Base-by-base conservation (phyloP, 139 green algal species). In the Mychonastes homosphaera region DNA sequence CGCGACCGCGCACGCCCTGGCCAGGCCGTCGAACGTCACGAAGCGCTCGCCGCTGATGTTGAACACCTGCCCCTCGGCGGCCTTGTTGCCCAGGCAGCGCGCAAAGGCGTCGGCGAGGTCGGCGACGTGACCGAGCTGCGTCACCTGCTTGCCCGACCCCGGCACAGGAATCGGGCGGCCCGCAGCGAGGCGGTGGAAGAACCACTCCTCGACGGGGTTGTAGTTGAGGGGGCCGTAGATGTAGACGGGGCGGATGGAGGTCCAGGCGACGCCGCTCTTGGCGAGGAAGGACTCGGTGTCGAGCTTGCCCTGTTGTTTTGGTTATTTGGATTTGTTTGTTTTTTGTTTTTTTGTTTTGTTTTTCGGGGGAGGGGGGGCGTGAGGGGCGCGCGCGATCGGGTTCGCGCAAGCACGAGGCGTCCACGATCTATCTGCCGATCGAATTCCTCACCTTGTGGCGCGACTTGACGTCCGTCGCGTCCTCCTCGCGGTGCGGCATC, bases 191-290 rank as follows among this genome's bases (percentile, higher is more conserved):
- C 87, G 51, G 50, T 75, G 67, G 61, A 75, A 75, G 62, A 91
- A 90, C 64, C 71, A 91, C 74, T 92, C 85, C 80, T 97, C 89
- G 29, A 97, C 87, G 1, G 90, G 90, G 79, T 97, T 97, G 82
- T 97, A 97, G 79, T 97, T 97, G n/a, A 96, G 75, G 6, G 90
- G 89, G 41, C 84, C 87, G 72, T 96, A 97, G 75, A 97, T 97
- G 84, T 97, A 97, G 16, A 97, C 89, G 12, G 90, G 90, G 21
- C 90, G 80, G 13, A 97, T 58, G 40, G 63, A 83, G 27, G 90
- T 97, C 65, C 70, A 97, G 76, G 83, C 87, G 29, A 95, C 76
- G 51, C 84, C 88, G 43, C 62, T 62, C 35, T 66, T 21, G 41
- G 58, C 33, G 67, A 97, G 79, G 56, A 94, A 70, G 7, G 74